Conservation (phyloP, 1,284 basidiomycete species). For the Xanthoconium separans region DNA sequence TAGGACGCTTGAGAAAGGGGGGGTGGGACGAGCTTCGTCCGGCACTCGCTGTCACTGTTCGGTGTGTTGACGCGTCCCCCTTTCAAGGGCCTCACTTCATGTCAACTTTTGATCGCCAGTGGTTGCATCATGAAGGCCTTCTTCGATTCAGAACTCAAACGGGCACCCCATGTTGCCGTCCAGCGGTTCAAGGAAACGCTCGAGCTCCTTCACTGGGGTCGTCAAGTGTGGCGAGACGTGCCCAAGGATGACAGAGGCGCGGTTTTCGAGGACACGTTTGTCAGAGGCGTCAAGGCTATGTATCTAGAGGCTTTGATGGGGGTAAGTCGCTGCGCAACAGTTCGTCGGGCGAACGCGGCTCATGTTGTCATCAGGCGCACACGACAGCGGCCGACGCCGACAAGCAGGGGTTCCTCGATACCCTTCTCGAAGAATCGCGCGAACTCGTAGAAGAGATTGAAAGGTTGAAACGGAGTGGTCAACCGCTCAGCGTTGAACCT, state of each 20-base stretch:
- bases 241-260: background rate
- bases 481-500: background rate
- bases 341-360: background rate
- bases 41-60: background rate
- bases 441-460: background rate
- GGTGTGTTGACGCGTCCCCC: background rate
- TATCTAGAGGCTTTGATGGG: background rate
- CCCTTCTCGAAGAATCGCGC: background rate
- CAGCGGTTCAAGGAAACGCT: background rate
- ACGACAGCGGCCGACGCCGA: background rate
- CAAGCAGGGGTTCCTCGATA: background rate
- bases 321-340: background rate
- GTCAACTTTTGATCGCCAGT: background rate
- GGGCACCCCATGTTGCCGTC: background rate
- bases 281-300: background rate
- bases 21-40: constrained; percentile 3
- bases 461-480: background rate
- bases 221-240: constrained; percentile 3
- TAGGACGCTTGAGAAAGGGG: background rate
- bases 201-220: constrained; percentile 1
- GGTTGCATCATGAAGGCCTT: background rate
- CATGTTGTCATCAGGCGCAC: background rate
- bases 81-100: background rate
- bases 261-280: background rate
- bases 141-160: background rate